A percentile compares a stretch with the other conserved stretches of the same genome.
These are phyloP conservation scores for Carex myosuroides DNA, from an alignment of 176 grass and related monocot species.

Conservation along the genomic window DNA sequence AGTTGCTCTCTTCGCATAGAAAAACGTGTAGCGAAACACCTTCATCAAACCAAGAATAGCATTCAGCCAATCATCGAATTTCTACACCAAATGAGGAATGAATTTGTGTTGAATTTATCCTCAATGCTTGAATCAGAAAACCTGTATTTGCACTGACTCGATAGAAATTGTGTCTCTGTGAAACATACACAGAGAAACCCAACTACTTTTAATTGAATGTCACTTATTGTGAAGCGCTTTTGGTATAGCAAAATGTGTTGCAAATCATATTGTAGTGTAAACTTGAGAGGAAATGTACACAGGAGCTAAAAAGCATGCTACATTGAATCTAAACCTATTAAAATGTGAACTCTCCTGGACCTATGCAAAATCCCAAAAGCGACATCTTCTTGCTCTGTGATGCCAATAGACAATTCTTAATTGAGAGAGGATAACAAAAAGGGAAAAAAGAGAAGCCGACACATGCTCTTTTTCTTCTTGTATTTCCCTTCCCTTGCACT, in stretches of 20 bases:
- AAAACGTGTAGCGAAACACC: not conserved
- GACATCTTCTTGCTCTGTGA: conserved; percentile 13
- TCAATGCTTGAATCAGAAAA: not conserved
- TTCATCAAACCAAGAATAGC: not conserved
- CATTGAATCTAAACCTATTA: not conserved
- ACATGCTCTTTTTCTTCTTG: conserved; percentile 13
- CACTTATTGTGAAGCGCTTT: not conserved
- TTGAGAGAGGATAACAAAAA: conserved; percentile 26
- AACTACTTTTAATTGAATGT: not conserved
- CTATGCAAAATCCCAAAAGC: conserved; percentile 7
- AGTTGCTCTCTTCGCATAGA: not conserved
- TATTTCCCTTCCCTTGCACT: conserved; percentile 13
- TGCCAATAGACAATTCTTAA: conserved; percentile 7
- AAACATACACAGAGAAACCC: not conserved
- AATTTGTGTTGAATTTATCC: not conserved
- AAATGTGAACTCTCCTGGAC: conserved; percentile 1
- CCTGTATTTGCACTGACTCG: not conserved
- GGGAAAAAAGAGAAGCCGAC: conserved; percentile 11
- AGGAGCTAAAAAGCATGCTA: not conserved
- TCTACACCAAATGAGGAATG: not conserved
- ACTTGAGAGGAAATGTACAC: not conserved
- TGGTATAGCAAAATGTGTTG: not conserved
- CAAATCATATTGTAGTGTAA: not conserved
- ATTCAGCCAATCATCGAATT: not conserved
- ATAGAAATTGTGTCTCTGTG: not conserved